These are phyloP conservation scores for Cerioporus squamosus DNA, from an alignment of 1,284 basidiomycete species.

Conservation along the genomic window DNA sequence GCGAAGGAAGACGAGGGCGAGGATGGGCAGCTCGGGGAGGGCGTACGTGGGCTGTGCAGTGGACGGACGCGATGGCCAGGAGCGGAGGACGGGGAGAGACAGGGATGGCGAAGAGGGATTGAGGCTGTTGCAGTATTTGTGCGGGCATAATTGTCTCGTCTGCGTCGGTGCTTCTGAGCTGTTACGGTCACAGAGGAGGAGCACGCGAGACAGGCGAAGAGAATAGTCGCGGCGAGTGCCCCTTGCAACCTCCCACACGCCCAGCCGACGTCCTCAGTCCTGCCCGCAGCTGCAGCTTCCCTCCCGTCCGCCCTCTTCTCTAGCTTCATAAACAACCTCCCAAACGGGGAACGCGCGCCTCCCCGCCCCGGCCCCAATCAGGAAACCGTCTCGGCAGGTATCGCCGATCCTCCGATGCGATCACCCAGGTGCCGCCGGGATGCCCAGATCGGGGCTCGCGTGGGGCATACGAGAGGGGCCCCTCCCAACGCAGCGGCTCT, in stretches of 20 bases:
- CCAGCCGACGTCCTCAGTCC: conserved; percentile 6
- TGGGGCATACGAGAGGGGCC: not conserved
- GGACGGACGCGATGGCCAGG: not conserved
- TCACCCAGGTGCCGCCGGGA: conserved; percentile 18
- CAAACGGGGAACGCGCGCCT: conserved; percentile 3
- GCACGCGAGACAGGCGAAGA: not conserved
- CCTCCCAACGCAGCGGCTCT: not conserved
- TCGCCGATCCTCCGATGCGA: conserved; percentile 21
- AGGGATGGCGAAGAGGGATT: not conserved
- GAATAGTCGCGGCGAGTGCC: not conserved
- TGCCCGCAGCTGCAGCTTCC: not conserved
- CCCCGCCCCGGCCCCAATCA: conserved; percentile 2
- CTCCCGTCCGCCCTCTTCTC: not conserved
- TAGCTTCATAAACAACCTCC: not conserved
- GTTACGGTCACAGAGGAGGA: not conserved
- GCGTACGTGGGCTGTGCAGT: conserved; percentile 10
- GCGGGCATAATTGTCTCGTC: conserved; percentile 1
- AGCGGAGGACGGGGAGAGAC: not conserved
- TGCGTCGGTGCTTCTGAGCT: not conserved
- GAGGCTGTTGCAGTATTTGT: conserved; percentile 6
- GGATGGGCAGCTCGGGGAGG: conserved; percentile 22
- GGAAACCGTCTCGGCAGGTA: conserved; percentile 11
- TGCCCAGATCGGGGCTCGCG: conserved; percentile 7
- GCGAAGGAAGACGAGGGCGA: conserved; percentile 1
- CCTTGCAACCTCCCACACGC: conserved; percentile 3